These are phyloP conservation scores for Thinopyrum obtusiflorum DNA, from an alignment of 202 grass and related monocot species.

Conservation along the genomic window DNA sequence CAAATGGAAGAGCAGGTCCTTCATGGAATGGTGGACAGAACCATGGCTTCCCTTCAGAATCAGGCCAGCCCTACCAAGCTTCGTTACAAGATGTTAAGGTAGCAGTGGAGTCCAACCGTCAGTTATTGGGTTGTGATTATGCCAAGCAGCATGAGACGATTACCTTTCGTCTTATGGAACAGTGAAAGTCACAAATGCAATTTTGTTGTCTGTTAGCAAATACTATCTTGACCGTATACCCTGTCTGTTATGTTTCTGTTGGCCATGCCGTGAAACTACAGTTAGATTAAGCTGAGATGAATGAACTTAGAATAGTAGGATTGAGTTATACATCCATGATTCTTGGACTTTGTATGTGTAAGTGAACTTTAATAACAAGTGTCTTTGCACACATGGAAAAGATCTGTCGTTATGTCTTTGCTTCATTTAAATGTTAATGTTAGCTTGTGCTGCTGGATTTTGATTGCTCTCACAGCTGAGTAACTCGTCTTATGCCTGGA, in stretches of 20 bases:
- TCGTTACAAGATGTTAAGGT: constrained; percentile 47
- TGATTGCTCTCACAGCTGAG: too few species aligned
- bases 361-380: constrained; percentile 8
- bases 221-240: constrained; percentile 1
- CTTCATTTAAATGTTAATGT: not conserved
- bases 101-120: constrained; percentile 34
- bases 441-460: not conserved
- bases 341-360: not conserved
- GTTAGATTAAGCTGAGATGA: constrained; percentile 16
- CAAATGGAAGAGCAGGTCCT: not conserved
- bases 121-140: constrained; percentile 38
- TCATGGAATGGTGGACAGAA: not conserved
- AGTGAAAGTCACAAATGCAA: not conserved
- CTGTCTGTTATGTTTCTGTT: not conserved
- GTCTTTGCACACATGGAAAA: not conserved
- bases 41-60: not conserved
- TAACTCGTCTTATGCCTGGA: too few species aligned
- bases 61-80: constrained; percentile 1
- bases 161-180: not conserved
- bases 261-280: not conserved
- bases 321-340: constrained; percentile 4
- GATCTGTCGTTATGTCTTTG: not conserved
- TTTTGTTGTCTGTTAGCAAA: constrained; percentile 1
- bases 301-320: constrained; percentile 14
- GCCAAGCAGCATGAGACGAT: constrained; percentile 43